A percentile compares a stretch with the other conserved stretches of the same genome.
These are phyloP conservation scores for Cupressus sempervirens DNA, from an alignment of 75 land plant genomes.

Conservation along the genomic window DNA sequence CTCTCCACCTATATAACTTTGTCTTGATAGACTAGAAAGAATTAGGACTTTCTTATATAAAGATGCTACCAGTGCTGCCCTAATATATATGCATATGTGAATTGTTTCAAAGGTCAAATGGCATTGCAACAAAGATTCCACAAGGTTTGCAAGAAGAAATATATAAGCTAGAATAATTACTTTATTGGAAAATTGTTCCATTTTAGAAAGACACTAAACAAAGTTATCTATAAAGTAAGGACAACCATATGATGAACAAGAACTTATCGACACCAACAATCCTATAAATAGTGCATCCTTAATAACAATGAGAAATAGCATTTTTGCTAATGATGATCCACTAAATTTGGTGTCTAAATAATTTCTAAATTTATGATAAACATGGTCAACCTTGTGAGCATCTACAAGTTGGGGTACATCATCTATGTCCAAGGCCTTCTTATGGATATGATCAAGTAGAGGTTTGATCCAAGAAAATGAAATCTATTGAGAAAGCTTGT, in stretches of 20 bases:
- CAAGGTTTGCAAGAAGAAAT: slow-evolving; percentile 26
- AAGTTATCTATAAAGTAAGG: slow-evolving; percentile 9
- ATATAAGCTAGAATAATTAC: slow-evolving; percentile 1
- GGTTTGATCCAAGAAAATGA: too few relatives aligned
- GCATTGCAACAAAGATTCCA: slow-evolving; percentile 19
- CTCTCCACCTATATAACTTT: slow-evolving; percentile 3
- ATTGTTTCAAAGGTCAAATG: slow-evolving; percentile 21
- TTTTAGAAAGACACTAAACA: too few relatives aligned
- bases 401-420: slow-evolving; percentile 24
- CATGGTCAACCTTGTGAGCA: slow-evolving; percentile 31
- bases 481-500: too few relatives aligned
- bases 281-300: slow-evolving; percentile 1
- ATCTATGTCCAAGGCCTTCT: too few relatives aligned
- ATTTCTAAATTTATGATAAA: slow-evolving; percentile 14
- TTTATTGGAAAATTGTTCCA: too few relatives aligned
- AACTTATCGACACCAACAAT: background rate
- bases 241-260: slow-evolving; percentile 28
- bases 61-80: background rate
- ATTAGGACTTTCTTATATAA: slow-evolving; percentile 26
- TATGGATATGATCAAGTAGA: too few relatives aligned
- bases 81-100: slow-evolving; percentile 22
- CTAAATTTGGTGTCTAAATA: slow-evolving; percentile 24
- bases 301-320: slow-evolving; percentile 27
- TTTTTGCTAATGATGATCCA: slow-evolving; percentile 26
- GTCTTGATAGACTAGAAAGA: slow-evolving; percentile 23